Base-by-base conservation (phyloP, 495 filamentous ascomycete species). In the Podospora didyma region DNA sequence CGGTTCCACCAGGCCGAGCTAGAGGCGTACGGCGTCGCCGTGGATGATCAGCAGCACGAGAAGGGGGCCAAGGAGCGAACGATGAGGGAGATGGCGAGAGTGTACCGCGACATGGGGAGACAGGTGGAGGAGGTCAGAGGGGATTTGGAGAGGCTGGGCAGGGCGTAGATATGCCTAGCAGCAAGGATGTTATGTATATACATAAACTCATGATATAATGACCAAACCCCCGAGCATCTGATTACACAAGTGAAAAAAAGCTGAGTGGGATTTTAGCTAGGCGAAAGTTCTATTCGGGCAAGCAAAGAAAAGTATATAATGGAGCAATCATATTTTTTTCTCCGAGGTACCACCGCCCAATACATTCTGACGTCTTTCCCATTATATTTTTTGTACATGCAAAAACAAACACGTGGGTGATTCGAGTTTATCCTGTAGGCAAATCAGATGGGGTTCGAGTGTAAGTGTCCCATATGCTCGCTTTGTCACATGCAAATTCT, bases 51-150 rank as follows among this genome's bases (percentile, higher is more conserved):
- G 48, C 54, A 22, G 2, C 31, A 37, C 51, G 31, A 58, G 12
- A 54, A 56, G 19, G 59, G 65, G 23, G 69, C 49, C 19, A 78
- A 74, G 62, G 74, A 74, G 65, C 69, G 60, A 57, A 72, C 64
- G 45, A 81, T 85, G 75, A 72, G 67, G 46, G 82, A 86, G 71
- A 84, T 86, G 71, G 80, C 80, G 9, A 75, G 79, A 58, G 78
- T 80, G n/a, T 87, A 82, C 71, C 69, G 76, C 1, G 73, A 76
- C 42, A 76, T 87, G 66, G 70, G 71, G 3, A 70, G 64, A 53
- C 78, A 85, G 53, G 59, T 86, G 7, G 74, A 79, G 52, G 76
- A 79, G n/a, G 79, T 83, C 1, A 71, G 73, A 57, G 76, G 67
- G 53, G 85, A 87, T 65, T 74, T 88, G 57, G 74, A 81, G 58